These are phyloP conservation scores for Ceratobasidium sp. DNA, from an alignment of 1,284 basidiomycete genomes.

Conservation along the genomic window DNA sequence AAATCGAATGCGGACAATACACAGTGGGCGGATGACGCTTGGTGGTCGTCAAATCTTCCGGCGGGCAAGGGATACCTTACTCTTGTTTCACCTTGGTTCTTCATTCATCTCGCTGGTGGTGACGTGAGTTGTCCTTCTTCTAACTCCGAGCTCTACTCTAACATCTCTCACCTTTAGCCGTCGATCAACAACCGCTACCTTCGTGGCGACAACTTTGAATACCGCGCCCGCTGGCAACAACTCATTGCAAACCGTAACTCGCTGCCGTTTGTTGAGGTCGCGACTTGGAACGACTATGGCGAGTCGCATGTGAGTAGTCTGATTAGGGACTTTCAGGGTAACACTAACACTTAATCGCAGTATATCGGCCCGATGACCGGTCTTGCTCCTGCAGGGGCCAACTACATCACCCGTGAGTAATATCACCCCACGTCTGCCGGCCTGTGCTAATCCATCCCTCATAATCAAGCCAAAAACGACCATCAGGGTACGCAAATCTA, in stretches of 20 bases:
- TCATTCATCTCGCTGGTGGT: slow-evolving; percentile 59
- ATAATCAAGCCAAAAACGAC: background rate
- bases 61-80: slow-evolving; percentile 60
- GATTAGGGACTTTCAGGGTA: slow-evolving; percentile 56
- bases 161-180: background rate
- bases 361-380: slow-evolving; percentile 46
- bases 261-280: slow-evolving; percentile 58
- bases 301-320: slow-evolving; percentile 29
- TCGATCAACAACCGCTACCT: slow-evolving; percentile 61
- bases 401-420: slow-evolving; percentile 53
- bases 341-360: slow-evolving; percentile 16
- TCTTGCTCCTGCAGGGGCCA: background rate
- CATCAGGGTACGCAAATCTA: background rate
- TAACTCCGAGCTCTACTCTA: background rate
- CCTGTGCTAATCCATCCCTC: background rate
- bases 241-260: slow-evolving; percentile 57
- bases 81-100: slow-evolving; percentile 60
- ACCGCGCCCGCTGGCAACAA: slow-evolving; percentile 59
- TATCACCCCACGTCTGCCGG: background rate
- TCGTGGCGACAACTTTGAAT: slow-evolving; percentile 60
- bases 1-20: slow-evolving; percentile 55
- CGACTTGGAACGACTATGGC: slow-evolving; percentile 55
- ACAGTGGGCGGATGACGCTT: slow-evolving; percentile 40
- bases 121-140: background rate
- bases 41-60: slow-evolving; percentile 56